Evolutionary conservation across 2,329 filamentous ascomycete genomes (phyloP), one percentile per base, ranked within the genome.

Genomic region (Cladosporium oxysporum): DNA sequence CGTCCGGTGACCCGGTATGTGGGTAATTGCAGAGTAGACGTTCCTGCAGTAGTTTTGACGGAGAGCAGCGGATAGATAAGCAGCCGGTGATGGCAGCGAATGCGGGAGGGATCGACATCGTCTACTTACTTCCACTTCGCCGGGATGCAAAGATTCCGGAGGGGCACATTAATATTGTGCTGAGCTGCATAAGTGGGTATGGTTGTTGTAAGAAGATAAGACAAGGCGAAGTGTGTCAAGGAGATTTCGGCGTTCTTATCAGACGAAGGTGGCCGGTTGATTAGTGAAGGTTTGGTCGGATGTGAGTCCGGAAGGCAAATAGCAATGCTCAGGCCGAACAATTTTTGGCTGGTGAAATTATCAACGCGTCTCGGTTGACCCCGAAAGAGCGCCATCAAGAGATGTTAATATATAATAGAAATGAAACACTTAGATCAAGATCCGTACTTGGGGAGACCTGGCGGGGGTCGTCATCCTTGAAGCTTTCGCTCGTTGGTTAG

Each of bases 1-100:
- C 21, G 59, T 62, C 59, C 59, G 47, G 31, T 62, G 47, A 37
- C 59, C 47, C 47, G 59, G 59, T 62, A 23, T 35, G 59, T n/a
- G 58, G 44, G 31, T 52, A 21, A 14, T n/a, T 26, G 21, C n/a
- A 62, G 8, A 21, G 28, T 5, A 23, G 49, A 44, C 10, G 49
- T 62, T 62, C 60, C 60, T 62, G 60, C 60, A 44, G 47, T 53
- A 62, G 47, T 26, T 21, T 7, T 53, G 14, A 59, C 33, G 49
- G 47, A 44, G 33, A 31, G 18, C 12, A 6, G 60, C 60, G 60
- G 60, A 53, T 53, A 62, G 49, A 62, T 62, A 61, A 31, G 41
- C 31, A 50, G n/a, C 29, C 29, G 41, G 21, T 29, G 10, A 55
- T 11, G 18, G 8, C 18, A 55, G 18, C 29, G 18, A 55, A 21